phyloP scores from a whole-genome alignment of 768 basidiomycete species.

The Agaricus blazei region DNA sequence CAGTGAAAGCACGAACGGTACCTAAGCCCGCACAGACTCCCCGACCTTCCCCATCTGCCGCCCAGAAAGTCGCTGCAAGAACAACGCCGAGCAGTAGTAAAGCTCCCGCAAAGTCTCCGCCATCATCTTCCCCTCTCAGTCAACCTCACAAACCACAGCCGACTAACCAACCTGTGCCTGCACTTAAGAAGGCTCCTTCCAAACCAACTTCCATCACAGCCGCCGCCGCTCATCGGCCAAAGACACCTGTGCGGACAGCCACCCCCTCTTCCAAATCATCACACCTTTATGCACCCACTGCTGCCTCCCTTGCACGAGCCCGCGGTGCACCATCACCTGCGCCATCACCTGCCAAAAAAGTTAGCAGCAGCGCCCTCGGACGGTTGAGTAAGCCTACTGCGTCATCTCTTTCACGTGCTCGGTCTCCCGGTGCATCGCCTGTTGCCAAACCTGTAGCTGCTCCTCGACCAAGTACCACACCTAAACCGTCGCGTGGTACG shows the following conservation, averaged over 20 bases:
- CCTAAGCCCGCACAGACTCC: slow-evolving; percentile 12
- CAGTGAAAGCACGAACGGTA: slow-evolving; percentile 11
- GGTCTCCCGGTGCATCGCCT: slow-evolving; percentile 17
- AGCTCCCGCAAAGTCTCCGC: slow-evolving; percentile 19
- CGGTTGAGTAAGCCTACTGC: slow-evolving; percentile 82
- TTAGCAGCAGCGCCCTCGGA: slow-evolving; percentile 50
- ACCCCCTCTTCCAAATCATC: slow-evolving; percentile 34
- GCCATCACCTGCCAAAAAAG: slow-evolving; percentile 49
- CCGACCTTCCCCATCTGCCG: slow-evolving; percentile 17
- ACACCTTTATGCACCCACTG: slow-evolving; percentile 77
- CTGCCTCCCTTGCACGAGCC: slow-evolving; percentile 70
- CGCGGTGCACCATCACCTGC: slow-evolving; percentile 46
- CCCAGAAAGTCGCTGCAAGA: slow-evolving; percentile 18
- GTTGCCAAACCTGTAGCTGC: slow-evolving; percentile 16
- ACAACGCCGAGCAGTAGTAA: slow-evolving; percentile 14
- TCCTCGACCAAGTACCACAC: slow-evolving; percentile 17
- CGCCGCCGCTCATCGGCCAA: slow-evolving; percentile 34
- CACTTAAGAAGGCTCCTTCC: slow-evolving; percentile 16
- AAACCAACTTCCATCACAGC: slow-evolving; percentile 13
- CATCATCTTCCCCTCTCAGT: slow-evolving; percentile 16
- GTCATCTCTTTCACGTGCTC: slow-evolving; percentile 61
- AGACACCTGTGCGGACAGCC: slow-evolving; percentile 45
- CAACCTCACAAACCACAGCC: slow-evolving; percentile 29
- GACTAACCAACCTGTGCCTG: slow-evolving; percentile 24
- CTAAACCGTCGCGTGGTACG: slow-evolving; percentile 3